Evolutionary conservation across 2,329 filamentous ascomycete species (phyloP).

Genomic region (Amauroascus verrucosus): DNA sequence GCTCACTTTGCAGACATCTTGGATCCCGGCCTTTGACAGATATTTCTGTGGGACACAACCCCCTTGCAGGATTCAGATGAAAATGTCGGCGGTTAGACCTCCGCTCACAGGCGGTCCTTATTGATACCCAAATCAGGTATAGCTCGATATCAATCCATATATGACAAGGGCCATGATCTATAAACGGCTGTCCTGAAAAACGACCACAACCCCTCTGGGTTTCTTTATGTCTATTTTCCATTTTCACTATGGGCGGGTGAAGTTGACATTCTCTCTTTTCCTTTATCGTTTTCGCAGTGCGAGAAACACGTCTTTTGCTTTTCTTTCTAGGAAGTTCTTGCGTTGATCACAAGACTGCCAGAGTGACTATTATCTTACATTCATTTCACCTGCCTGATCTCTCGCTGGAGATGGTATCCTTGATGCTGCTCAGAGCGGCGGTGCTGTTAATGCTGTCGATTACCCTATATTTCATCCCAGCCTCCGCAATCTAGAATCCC

Average conservation of each 20-base stretch:
- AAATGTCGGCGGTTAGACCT: conserved; percentile 6
- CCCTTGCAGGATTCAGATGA: not conserved
- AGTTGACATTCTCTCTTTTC: not conserved
- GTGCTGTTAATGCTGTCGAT: not conserved
- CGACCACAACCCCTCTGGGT: not conserved
- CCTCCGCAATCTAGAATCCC: conserved; percentile 5
- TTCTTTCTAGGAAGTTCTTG: not conserved
- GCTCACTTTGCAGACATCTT: too few species aligned
- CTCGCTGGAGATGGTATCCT: conserved; percentile 1
- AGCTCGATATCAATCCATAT: conserved; percentile 4
- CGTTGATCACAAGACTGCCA: conserved; percentile 5
- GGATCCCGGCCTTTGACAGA: not conserved
- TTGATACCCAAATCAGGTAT: conserved; percentile 13
- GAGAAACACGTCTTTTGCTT: not conserved
- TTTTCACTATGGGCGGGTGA: not conserved
- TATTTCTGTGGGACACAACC: not conserved
- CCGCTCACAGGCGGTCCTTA: conserved; percentile 11
- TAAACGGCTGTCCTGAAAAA: not conserved
- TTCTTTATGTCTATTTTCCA: not conserved
- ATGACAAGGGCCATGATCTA: not conserved
- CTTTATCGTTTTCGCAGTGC: conserved; percentile 5
- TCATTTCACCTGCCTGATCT: not conserved
- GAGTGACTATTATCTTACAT: not conserved
- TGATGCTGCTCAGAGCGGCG: not conserved
- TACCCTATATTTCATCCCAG: not conserved